Conservation (phyloP, 75 land plant species). For the Selaginella tamariscina region DNA sequence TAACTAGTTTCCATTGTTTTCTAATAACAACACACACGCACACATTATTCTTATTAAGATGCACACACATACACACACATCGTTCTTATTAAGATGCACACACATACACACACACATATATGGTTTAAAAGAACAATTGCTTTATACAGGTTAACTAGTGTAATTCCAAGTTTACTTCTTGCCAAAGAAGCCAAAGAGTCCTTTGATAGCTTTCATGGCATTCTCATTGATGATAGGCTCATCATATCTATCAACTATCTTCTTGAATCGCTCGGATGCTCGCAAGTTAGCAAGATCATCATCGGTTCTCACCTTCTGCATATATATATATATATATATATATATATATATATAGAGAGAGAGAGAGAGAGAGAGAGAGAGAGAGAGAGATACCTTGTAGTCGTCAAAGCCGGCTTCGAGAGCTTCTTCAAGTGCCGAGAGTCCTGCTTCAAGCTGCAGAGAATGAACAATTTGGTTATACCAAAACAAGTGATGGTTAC, state of each 20-base stretch:
- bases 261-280: slow-evolving; percentile 51
- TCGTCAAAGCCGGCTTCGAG: slow-evolving; percentile 84
- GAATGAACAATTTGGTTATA: background rate
- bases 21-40: too few species aligned
- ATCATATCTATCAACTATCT: slow-evolving; percentile 73
- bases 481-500: background rate
- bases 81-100: too few species aligned
- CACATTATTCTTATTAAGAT: too few species aligned
- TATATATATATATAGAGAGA: too few species aligned
- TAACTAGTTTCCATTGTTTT: too few species aligned
- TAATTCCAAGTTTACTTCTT: slow-evolving; percentile 49
- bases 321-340: too few species aligned
- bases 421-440: slow-evolving; percentile 87
- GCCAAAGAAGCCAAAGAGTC: slow-evolving; percentile 65
- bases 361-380: background rate
- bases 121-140: too few species aligned
- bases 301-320: slow-evolving; percentile 82
- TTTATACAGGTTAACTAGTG: too few species aligned
- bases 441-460: slow-evolving; percentile 74
- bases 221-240: slow-evolving; percentile 96
- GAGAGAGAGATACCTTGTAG: slow-evolving; percentile 42
- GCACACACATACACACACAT: too few species aligned
- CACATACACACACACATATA: too few species aligned
- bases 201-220: slow-evolving; percentile 85
- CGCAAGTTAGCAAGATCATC: slow-evolving; percentile 67